These are phyloP conservation scores for Golubevia pallescens DNA, from an alignment of 1,284 basidiomycete species.

Conservation along the genomic window DNA sequence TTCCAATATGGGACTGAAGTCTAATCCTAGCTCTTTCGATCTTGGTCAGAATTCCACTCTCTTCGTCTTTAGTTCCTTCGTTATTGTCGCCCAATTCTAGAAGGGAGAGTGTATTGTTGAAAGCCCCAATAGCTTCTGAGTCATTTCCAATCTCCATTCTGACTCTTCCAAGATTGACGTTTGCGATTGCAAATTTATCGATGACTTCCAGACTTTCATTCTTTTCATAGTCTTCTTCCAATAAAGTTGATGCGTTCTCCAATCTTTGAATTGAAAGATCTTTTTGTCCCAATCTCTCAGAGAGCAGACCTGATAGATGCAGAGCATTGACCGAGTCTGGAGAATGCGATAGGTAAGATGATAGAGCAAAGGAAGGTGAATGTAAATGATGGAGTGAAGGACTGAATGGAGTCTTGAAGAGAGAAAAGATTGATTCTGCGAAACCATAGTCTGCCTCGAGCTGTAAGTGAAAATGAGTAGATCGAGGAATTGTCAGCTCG, in stretches of 20 bases:
- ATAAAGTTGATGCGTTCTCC: constrained; percentile 73
- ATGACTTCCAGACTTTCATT: constrained; percentile 80
- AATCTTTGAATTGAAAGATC: constrained; percentile 72
- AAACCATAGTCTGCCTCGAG: constrained; percentile 84
- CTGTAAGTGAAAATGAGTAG: constrained; percentile 65
- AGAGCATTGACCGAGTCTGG: constrained; percentile 77
- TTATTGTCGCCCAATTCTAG: constrained; percentile 67
- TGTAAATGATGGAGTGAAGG: constrained; percentile 16
- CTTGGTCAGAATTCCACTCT: constrained; percentile 34
- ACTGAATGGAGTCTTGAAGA: constrained; percentile 4
- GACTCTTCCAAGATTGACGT: constrained; percentile 81
- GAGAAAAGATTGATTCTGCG: constrained; percentile 71
- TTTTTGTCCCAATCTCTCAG: constrained; percentile 79
- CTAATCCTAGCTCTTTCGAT: constrained; percentile 65
- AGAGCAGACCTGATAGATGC: constrained; percentile 84
- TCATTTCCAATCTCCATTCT: constrained; percentile 72
- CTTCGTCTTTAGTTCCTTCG: constrained; percentile 59
- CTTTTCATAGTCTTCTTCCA: constrained; percentile 87
- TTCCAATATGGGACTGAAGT: constrained; percentile 75
- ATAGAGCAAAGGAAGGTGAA: constrained; percentile 76
- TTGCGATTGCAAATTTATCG: constrained; percentile 79
- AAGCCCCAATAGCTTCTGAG: constrained; percentile 73
- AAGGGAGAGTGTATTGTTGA: constrained; percentile 77
- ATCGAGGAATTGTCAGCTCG: neutral
- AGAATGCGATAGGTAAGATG: constrained; percentile 75